These are phyloP conservation scores for Fusarium haematococcum DNA, from an alignment of 2,329 filamentous ascomycete species.

Conservation along the genomic window DNA sequence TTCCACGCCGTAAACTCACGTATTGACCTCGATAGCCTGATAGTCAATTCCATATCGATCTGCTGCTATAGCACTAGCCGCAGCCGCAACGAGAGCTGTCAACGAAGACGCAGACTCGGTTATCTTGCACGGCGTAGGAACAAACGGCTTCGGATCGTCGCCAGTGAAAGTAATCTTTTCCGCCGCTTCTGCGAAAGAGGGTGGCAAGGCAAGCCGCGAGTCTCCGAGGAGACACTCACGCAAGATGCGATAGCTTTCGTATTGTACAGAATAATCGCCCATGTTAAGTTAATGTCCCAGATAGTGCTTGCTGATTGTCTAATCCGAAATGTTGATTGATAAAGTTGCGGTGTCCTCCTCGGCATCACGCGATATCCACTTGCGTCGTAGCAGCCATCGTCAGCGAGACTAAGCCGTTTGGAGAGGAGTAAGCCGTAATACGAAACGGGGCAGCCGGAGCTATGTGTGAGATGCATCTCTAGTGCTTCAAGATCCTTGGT, in stretches of 20 bases:
- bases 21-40: neutral
- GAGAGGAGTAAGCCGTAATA: neutral
- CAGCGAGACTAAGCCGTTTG: neutral
- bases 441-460: neutral
- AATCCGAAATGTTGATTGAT: neutral
- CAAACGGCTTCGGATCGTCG: constrained; percentile 16
- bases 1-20: neutral
- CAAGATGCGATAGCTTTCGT: neutral
- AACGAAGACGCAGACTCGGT: constrained; percentile 21
- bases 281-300: neutral
- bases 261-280: neutral
- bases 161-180: neutral
- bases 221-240: neutral
- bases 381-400: neutral
- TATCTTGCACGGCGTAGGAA: constrained; percentile 26
- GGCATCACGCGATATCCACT: neutral
- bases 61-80: neutral
- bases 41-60: neutral
- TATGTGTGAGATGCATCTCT: neutral
- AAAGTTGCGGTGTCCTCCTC: neutral
- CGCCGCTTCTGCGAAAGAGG: neutral
- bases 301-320: neutral
- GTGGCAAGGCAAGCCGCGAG: neutral
- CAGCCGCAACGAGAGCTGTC: constrained; percentile 16
- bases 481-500: neutral